These are phyloP conservation scores for Mucor circinelloides DNA, from an alignment of 371 early-diverging fungal genomes.

Conservation along the genomic window DNA sequence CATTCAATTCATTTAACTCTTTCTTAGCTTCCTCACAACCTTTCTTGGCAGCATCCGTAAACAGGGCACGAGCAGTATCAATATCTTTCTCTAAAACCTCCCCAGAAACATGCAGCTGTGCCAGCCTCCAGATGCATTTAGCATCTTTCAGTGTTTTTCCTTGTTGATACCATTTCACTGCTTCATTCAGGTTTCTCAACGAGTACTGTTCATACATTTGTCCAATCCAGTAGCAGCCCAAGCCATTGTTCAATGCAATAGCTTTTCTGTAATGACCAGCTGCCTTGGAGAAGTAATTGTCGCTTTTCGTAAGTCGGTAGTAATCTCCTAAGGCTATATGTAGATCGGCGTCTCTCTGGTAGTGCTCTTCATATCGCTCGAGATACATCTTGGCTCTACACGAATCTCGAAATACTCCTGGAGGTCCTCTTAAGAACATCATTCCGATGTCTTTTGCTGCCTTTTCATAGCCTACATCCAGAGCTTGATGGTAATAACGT, in stretches of 20 bases:
- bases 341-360: background rate
- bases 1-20: background rate
- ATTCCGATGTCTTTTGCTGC: background rate
- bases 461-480: background rate
- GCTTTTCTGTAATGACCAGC: background rate
- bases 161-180: background rate
- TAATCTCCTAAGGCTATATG: background rate
- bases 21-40: background rate
- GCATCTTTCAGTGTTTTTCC: background rate
- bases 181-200: background rate
- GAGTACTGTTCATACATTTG: background rate
- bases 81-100: background rate
- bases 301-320: background rate
- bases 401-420: background rate
- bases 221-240: background rate
- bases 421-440: background rate
- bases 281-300: no score
- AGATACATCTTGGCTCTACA: background rate
- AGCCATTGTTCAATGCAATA: background rate
- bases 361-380: background rate
- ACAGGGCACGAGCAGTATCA: background rate
- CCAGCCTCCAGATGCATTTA: background rate
- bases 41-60: background rate
- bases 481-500: background rate
- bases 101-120: background rate